These are phyloP conservation scores for Cyanidiococcus yangmingshanensis DNA, from an alignment of 23 red algal genomes.

Conservation along the genomic window DNA sequence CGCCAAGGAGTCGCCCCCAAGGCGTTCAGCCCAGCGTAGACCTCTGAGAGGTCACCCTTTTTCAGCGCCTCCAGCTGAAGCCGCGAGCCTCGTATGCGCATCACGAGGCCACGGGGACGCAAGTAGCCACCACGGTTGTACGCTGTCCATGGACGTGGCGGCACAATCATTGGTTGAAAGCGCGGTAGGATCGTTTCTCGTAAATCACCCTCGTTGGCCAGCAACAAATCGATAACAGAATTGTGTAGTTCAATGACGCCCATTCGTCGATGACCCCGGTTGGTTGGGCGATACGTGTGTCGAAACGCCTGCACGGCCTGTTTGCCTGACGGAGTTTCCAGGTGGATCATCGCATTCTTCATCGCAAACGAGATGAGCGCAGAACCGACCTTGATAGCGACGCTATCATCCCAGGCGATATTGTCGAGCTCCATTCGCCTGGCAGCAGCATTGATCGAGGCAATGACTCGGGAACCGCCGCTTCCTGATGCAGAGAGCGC, in stretches of 20 bases:
- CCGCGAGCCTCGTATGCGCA: conserved; percentile 29
- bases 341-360: neutral
- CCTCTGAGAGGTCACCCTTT: conserved; percentile 33
- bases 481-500: conserved; percentile 11
- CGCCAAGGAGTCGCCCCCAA: conserved; percentile 49
- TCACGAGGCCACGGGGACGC: conserved; percentile 32
- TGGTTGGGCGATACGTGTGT: conserved; percentile 24
- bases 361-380: conserved; percentile 40
- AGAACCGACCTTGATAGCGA: conserved; percentile 36
- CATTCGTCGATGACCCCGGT: conserved; percentile 18
- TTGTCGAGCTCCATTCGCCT: conserved; percentile 28
- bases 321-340: neutral
- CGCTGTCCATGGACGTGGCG: conserved; percentile 61
- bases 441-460: conserved; percentile 53
- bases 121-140: conserved; percentile 47
- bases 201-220: conserved; percentile 26
- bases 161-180: conserved; percentile 74
- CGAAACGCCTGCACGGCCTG: conserved; percentile 42
- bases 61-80: conserved; percentile 37
- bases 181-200: conserved; percentile 33
- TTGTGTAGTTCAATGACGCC: conserved; percentile 37
- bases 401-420: conserved; percentile 18
- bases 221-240: conserved; percentile 24
- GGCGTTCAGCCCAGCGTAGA: conserved; percentile 73
- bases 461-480: conserved; percentile 11